A percentile compares a stretch with the other conserved stretches of the same genome.
These are phyloP conservation scores for Mallotus nudiflorus DNA, from an alignment of 345 rosid genomes.

Conservation along the genomic window DNA sequence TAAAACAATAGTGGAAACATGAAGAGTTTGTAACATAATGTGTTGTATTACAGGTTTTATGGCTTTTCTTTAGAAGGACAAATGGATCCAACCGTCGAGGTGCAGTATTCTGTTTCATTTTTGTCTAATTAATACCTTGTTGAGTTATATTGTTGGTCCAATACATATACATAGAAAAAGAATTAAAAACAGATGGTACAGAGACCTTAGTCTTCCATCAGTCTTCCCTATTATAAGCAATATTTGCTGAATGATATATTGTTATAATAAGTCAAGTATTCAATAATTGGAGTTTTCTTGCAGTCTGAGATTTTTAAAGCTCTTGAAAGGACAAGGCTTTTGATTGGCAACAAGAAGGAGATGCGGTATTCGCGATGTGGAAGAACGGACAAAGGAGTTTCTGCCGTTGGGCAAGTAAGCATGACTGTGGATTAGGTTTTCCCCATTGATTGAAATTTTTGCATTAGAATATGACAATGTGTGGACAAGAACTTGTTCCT, in stretches of 20 bases:
- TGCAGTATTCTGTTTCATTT: slow-evolving; percentile 13
- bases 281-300: slow-evolving; percentile 25
- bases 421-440: neutral
- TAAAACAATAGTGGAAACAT: neutral
- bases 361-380: slow-evolving; percentile 87
- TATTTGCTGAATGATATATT: slow-evolving; percentile 6
- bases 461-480: neutral
- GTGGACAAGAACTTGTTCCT: neutral
- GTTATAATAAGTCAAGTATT: no score
- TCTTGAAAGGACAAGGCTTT: slow-evolving; percentile 73
- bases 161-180: neutral
- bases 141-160: neutral
- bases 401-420: slow-evolving; percentile 89
- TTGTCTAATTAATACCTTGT: neutral
- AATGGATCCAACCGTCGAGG: slow-evolving; percentile 93
- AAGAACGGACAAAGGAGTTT: slow-evolving; percentile 94
- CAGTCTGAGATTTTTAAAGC: slow-evolving; percentile 94
- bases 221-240: neutral
- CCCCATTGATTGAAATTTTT: neutral
- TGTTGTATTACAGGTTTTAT: slow-evolving; percentile 59
- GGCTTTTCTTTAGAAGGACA: slow-evolving; percentile 94
- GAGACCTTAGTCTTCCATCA: neutral
- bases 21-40: slow-evolving; percentile 6
- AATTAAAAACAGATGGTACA: neutral
- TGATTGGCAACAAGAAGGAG: slow-evolving; percentile 74